phyloP scores from a whole-genome alignment of 129 eudicot genomes.

The Tagetes patula region DNA sequence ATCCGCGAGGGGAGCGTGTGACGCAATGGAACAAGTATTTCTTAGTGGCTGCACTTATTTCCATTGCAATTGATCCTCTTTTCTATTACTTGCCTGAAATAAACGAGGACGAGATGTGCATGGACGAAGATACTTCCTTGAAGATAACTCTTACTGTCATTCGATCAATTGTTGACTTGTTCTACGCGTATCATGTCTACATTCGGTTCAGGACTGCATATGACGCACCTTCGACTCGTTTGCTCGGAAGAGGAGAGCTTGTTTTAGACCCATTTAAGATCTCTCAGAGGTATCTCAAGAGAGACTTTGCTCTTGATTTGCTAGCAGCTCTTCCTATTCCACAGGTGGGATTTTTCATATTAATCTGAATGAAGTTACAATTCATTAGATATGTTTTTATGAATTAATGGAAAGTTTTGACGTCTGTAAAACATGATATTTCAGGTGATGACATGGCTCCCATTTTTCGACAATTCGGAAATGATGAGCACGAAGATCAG shows the following conservation, averaged over 20 bases:
- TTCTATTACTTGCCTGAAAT: conserved; percentile 72
- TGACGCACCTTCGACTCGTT: conserved; percentile 71
- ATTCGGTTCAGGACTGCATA: conserved; percentile 71
- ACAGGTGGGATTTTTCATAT: conserved; percentile 49
- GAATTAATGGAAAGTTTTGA: not conserved
- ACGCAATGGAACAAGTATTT: conserved; percentile 58
- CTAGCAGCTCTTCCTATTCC: conserved; percentile 84
- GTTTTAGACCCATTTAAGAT: conserved; percentile 65
- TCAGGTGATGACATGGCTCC: conserved; percentile 67
- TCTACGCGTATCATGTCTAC: conserved; percentile 56
- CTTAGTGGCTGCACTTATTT: conserved; percentile 50
- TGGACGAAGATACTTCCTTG: conserved; percentile 44
- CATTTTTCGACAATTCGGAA: conserved; percentile 48
- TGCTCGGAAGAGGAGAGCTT: conserved; percentile 81
- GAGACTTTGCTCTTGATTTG: conserved; percentile 58
- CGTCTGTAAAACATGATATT: not conserved
- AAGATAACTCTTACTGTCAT: conserved; percentile 51
- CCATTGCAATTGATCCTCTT: conserved; percentile 70
- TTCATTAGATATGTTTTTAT: no score
- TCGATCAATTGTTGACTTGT: conserved; percentile 51
- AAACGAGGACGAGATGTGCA: conserved; percentile 44
- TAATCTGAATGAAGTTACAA: not conserved
- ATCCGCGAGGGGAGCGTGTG: conserved; percentile 54
- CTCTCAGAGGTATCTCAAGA: conserved; percentile 52
- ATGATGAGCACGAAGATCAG: conserved; percentile 49